Evolutionary conservation across 2,329 filamentous ascomycete species (phyloP).

Genomic region (Phaeosphaeriaceae sp.): DNA sequence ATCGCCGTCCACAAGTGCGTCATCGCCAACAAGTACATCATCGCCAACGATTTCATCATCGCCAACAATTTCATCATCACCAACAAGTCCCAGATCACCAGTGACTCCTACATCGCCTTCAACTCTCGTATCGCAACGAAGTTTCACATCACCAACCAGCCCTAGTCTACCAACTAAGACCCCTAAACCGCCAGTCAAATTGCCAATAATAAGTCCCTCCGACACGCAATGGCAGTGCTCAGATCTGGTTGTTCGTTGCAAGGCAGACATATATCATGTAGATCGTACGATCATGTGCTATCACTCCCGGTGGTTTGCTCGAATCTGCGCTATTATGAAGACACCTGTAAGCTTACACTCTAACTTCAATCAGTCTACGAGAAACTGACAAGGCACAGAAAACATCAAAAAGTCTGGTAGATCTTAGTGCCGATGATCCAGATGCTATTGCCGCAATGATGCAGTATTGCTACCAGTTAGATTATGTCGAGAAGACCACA

Average conservation of each 20-base stretch:
- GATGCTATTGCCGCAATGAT: constrained; percentile 42
- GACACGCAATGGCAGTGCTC: constrained; percentile 25
- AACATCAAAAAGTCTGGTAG: constrained; percentile 31
- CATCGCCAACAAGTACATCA: too few relatives aligned
- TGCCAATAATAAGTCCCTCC: not conserved
- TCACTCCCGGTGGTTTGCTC: constrained; percentile 39
- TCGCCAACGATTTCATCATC: too few relatives aligned
- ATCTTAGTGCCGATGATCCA: constrained; percentile 39
- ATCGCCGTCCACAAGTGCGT: too few relatives aligned
- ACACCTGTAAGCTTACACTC: constrained; percentile 17
- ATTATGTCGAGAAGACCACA: constrained; percentile 35
- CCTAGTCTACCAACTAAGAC: not conserved
- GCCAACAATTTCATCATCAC: too few relatives aligned
- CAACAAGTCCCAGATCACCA: too few relatives aligned
- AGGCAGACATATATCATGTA: constrained; percentile 37
- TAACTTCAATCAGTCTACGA: not conserved
- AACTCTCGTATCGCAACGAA: too few relatives aligned
- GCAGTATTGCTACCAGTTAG: constrained; percentile 41
- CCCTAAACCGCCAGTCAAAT: constrained; percentile 4
- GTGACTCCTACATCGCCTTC: too few relatives aligned
- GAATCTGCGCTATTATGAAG: constrained; percentile 35
- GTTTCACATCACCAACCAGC: too few relatives aligned
- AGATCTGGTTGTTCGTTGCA: constrained; percentile 38
- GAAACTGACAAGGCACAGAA: constrained; percentile 23
- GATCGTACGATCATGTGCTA: constrained; percentile 39